phyloP scores from a whole-genome alignment of 1,139 yeast genomes.

The Geotrichum fermentans region DNA sequence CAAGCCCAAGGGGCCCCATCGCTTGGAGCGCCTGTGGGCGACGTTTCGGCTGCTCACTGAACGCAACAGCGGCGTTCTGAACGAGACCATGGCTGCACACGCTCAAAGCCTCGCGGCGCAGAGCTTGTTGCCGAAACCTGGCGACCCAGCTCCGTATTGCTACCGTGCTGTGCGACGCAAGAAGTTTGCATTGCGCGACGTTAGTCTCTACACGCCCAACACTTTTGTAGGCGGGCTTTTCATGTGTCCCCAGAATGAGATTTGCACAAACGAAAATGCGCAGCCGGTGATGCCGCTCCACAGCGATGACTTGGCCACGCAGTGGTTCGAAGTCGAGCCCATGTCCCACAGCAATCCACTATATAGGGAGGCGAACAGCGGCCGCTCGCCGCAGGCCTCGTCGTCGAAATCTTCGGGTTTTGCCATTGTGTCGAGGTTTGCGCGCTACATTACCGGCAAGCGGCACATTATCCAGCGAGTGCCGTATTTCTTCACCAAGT shows the following conservation, averaged over 20 bases:
- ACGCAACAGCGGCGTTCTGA: background rate
- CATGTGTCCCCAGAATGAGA: slow-evolving; percentile 43
- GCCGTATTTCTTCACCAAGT: slow-evolving; percentile 56
- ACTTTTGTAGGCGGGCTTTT: slow-evolving; percentile 65
- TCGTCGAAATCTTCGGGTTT: slow-evolving; percentile 23
- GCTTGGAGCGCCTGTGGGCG: background rate
- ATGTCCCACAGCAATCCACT: slow-evolving; percentile 6
- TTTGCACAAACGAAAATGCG: slow-evolving; percentile 34
- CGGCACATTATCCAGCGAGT: slow-evolving; percentile 44
- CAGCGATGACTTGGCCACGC: slow-evolving; percentile 51
- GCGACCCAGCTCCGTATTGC: slow-evolving; percentile 38
- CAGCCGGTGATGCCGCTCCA: slow-evolving; percentile 54
- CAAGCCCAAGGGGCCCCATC: background rate
- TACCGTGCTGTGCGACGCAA: slow-evolving; percentile 61
- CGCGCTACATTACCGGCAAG: background rate
- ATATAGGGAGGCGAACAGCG: background rate
- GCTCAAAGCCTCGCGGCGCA: background rate
- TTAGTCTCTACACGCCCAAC: slow-evolving; percentile 52
- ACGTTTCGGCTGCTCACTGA: background rate
- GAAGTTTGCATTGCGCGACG: slow-evolving; percentile 49
- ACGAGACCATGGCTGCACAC: background rate
- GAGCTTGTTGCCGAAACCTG: background rate
- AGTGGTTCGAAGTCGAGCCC: slow-evolving; percentile 39
- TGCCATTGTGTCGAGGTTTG: background rate
- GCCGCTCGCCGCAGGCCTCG: too few relatives aligned